Evolutionary conservation across 257 asterid genomes (phyloP).

Genomic region (Solanum paucissectum): DNA sequence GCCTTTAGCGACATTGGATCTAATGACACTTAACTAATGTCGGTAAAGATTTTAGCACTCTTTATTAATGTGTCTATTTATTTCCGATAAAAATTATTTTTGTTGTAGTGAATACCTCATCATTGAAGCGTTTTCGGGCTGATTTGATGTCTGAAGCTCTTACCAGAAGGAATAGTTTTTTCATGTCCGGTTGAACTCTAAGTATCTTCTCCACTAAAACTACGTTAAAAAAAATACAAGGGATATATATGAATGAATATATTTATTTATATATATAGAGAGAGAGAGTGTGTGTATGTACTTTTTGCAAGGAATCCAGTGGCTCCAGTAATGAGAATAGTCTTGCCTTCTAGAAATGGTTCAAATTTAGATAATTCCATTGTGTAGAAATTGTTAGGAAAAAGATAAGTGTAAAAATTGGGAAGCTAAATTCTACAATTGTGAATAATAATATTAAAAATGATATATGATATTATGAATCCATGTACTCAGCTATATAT

Average conservation of each 20-base stretch:
- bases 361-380: constrained; percentile 29
- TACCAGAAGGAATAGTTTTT: constrained; percentile 4
- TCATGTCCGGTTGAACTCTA: constrained; percentile 5
- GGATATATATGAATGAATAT: neutral
- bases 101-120: constrained; percentile 1
- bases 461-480: neutral
- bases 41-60: no score
- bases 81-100: no score
- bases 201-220: constrained; percentile 13
- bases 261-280: neutral
- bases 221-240: neutral
- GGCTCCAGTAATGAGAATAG: constrained; percentile 50
- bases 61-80: no score
- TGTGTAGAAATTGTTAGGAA: neutral
- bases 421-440: neutral
- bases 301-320: constrained; percentile 54
- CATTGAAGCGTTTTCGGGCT: neutral
- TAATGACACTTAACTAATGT: no score
- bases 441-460: neutral
- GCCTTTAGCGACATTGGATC: no score
- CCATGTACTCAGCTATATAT: neutral
- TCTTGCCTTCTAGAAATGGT: constrained; percentile 28
- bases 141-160: neutral
- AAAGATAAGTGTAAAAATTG: neutral
- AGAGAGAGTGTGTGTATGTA: neutral